Conservation (phyloP, 805 yeast genomes). For the Ogataea neopini region DNA sequence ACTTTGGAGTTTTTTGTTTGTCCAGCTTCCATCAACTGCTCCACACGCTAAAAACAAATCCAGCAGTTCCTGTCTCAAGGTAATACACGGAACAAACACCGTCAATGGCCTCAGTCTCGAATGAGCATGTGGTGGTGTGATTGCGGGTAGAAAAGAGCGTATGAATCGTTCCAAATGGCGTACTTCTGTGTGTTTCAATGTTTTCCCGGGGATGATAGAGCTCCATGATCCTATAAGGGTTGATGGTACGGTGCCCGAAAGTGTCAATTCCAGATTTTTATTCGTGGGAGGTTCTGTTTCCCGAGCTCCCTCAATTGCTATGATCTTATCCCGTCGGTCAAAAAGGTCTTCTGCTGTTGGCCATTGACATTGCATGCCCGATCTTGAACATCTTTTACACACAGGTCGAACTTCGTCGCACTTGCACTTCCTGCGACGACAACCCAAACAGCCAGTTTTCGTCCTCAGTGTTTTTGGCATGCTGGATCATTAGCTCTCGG, state of each 20-base stretch:
- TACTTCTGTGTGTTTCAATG: neutral
- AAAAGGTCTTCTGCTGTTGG: slow-evolving; percentile 5
- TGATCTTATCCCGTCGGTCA: slow-evolving; percentile 9
- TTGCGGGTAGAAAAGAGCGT: slow-evolving; percentile 9
- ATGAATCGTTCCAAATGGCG: slow-evolving; percentile 8
- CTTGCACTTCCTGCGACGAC: slow-evolving; percentile 12
- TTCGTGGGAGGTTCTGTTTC: too few relatives aligned
- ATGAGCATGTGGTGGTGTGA: slow-evolving; percentile 14
- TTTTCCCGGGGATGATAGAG: slow-evolving; percentile 3
- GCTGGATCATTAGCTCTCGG: too few relatives aligned
- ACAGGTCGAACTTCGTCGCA: slow-evolving; percentile 15
- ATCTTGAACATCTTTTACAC: slow-evolving; percentile 6
- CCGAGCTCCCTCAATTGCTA: too few relatives aligned
- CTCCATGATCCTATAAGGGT: neutral
- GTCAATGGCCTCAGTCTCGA: slow-evolving; percentile 10
- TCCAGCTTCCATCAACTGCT: slow-evolving; percentile 11
- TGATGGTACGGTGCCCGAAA: too few relatives aligned
- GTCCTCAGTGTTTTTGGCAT: slow-evolving; percentile 5
- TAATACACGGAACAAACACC: slow-evolving; percentile 13
- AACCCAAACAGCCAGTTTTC: slow-evolving; percentile 10
- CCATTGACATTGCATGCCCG: slow-evolving; percentile 8
- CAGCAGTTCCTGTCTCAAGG: slow-evolving; percentile 5
- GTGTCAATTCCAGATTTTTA: too few relatives aligned
- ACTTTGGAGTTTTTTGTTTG: neutral
- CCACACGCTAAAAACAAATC: slow-evolving; percentile 17